Base-by-base conservation (phyloP, 352 stramenopile species). In the Peronospora farinosa region DNA sequence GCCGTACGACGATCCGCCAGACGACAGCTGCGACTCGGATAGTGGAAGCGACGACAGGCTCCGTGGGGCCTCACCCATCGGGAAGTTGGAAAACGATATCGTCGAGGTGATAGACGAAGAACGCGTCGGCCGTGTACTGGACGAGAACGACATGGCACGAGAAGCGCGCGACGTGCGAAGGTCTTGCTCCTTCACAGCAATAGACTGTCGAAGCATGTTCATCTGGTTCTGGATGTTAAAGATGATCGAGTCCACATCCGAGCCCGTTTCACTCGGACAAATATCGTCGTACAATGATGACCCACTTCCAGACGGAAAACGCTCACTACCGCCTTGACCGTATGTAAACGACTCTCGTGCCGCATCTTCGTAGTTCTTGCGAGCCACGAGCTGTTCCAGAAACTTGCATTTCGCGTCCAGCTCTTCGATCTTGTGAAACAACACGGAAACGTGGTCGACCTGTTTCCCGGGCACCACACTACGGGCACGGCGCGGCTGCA, bases 151-250 rank as follows among this genome's bases (percentile, higher is more conserved):
- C 69, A 72, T 77, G n/a, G 64, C 51, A 47, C 81, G 68, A 6
- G 58, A 59, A 32, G 80, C 78, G 50, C 80, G 72, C 16, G 72
- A 73, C 19, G 53, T 69, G 11, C 69, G 65, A 31, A 83, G 51
- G 0, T 47, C 67, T 36, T 85, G 74, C 28, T 88, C 74, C 40
- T 86, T 86, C 10, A 57, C 67, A 16, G 74, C 74, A 30, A 89
- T 71, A 8, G 81, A 86, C 42, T 86, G 72, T 0, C 76, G 81
- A 37, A 92, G 65, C 63, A 78, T 74, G 45, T 86, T 71, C 78
- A 92, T 92, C 55, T 92, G 81, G 49, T 68, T 82, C 47, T 92
- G 81, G 45, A 92, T 89, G 39, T 66, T 88, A 38, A 67, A 77
- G 23, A 92, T 84, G 56, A 92, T 81, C 32, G 67, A 77, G 61